Evolutionary conservation across 345 rosid genomes (phyloP).

Genomic region (Aquilaria yunnanensis): DNA sequence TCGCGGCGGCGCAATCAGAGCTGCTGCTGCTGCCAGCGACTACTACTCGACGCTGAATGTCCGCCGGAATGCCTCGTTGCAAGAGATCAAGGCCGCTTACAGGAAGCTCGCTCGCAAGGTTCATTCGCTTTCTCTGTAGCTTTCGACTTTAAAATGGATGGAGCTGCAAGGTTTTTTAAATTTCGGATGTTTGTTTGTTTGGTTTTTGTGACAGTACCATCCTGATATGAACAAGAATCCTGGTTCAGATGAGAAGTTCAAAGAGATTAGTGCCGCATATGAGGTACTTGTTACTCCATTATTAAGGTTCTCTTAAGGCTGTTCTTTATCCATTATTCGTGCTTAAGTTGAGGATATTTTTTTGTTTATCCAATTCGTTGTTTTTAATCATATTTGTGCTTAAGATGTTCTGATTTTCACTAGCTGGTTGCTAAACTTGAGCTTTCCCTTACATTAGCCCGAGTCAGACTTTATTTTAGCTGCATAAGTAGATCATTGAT

Average conservation of each 20-base stretch:
- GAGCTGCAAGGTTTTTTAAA: not conserved
- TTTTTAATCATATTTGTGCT: not conserved
- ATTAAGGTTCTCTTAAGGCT: not conserved
- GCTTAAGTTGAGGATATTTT: constrained; percentile 1
- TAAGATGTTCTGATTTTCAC: not conserved
- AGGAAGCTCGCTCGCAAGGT: constrained; percentile 93
- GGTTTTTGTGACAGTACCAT: constrained; percentile 59
- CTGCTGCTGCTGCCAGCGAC: constrained; percentile 38
- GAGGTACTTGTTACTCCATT: constrained; percentile 44
- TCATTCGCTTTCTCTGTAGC: constrained; percentile 1
- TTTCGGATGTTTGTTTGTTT: constrained; percentile 4
- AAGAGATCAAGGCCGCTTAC: constrained; percentile 74
- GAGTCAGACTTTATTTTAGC: not conserved
- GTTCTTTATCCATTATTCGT: not conserved
- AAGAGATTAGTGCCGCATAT: constrained; percentile 94
- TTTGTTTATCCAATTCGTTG: not conserved
- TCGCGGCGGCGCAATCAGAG: no score
- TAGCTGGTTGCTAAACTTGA: no score
- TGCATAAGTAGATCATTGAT: not conserved
- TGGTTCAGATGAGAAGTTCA: constrained; percentile 90
- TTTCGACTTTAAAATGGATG: not conserved
- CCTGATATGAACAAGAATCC: constrained; percentile 80
- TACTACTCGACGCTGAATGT: constrained; percentile 67
- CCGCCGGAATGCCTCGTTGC: constrained; percentile 51
- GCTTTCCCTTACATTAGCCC: no score